Conservation (phyloP, 2,329 filamentous ascomycete species). For the Pseudogymnoascus sp. region DNA sequence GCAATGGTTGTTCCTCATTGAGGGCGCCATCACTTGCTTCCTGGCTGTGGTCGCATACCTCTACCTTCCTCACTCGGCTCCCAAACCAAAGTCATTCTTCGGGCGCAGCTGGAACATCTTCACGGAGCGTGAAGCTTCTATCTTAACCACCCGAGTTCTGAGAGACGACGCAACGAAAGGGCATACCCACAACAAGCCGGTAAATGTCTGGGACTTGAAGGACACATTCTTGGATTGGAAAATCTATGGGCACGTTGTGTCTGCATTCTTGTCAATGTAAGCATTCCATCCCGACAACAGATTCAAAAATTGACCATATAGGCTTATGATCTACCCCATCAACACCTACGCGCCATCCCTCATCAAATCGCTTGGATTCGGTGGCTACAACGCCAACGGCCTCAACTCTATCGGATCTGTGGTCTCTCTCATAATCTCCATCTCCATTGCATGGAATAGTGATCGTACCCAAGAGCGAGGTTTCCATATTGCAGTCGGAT, state of each 20-base stretch:
- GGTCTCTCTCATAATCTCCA: slow-evolving; percentile 11
- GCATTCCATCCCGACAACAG: background rate
- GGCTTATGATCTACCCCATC: slow-evolving; percentile 12
- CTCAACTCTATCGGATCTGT: slow-evolving; percentile 1
- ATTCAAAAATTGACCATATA: background rate
- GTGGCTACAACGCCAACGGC: background rate
- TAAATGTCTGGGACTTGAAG: background rate
- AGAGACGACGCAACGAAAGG: background rate
- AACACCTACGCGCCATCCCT: slow-evolving; percentile 8
- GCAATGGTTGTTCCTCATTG: slow-evolving; percentile 12
- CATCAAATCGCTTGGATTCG: slow-evolving; percentile 1
- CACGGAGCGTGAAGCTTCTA: slow-evolving; percentile 13
- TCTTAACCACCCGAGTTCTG: slow-evolving; percentile 5
- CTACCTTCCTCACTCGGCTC: slow-evolving; percentile 21
- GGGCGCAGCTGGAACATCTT: slow-evolving; percentile 13
- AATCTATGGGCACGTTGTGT: background rate
- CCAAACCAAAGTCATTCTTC: slow-evolving; percentile 17
- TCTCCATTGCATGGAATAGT: slow-evolving; percentile 8
- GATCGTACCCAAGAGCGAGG: slow-evolving; percentile 8
- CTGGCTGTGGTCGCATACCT: slow-evolving; percentile 13
- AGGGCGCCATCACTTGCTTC: slow-evolving; percentile 8
- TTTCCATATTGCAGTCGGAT: slow-evolving; percentile 8
- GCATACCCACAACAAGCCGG: background rate
- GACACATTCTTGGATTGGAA: slow-evolving; percentile 8
- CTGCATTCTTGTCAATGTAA: slow-evolving; percentile 10